These are phyloP conservation scores for Sequoia sempervirens DNA, from an alignment of 75 land plant species.

Conservation along the genomic window DNA sequence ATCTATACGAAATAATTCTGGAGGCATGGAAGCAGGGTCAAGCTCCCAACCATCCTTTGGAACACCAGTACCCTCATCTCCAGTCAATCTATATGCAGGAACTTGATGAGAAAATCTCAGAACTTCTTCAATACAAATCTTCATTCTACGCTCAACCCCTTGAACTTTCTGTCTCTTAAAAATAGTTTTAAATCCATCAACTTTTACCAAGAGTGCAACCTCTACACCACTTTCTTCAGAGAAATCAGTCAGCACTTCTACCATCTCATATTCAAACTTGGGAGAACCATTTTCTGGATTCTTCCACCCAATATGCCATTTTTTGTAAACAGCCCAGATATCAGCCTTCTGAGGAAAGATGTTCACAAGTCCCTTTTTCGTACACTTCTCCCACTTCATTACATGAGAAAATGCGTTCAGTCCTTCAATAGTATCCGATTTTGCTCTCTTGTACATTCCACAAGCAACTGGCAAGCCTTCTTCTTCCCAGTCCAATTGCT, in stretches of 20 bases:
- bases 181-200: slow-evolving; percentile 36
- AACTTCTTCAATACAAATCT: slow-evolving; percentile 21
- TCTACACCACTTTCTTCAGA: slow-evolving; percentile 14
- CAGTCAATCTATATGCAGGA: slow-evolving; percentile 29
- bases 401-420: slow-evolving; percentile 61
- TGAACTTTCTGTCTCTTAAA: slow-evolving; percentile 17
- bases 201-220: slow-evolving; percentile 32
- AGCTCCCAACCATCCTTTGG: slow-evolving; percentile 45
- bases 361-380: slow-evolving; percentile 14
- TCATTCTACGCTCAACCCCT: neutral
- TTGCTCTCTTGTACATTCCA: slow-evolving; percentile 46
- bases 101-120: slow-evolving; percentile 47
- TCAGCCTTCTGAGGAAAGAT: slow-evolving; percentile 40
- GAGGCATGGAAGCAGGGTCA: slow-evolving; percentile 53
- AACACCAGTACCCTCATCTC: slow-evolving; percentile 22
- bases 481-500: slow-evolving; percentile 25
- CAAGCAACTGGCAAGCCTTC: slow-evolving; percentile 45
- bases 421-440: slow-evolving; percentile 14
- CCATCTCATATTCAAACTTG: slow-evolving; percentile 47
- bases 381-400: slow-evolving; percentile 27
- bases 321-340: slow-evolving; percentile 55
- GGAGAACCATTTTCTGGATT: slow-evolving; percentile 3
- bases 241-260: slow-evolving; percentile 47
- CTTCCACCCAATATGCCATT: slow-evolving; percentile 30
- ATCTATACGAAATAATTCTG: slow-evolving; percentile 2